Evolutionary conservation across 371 early-diverging fungal genomes (phyloP).

Genomic region (Mortierella sp.): DNA sequence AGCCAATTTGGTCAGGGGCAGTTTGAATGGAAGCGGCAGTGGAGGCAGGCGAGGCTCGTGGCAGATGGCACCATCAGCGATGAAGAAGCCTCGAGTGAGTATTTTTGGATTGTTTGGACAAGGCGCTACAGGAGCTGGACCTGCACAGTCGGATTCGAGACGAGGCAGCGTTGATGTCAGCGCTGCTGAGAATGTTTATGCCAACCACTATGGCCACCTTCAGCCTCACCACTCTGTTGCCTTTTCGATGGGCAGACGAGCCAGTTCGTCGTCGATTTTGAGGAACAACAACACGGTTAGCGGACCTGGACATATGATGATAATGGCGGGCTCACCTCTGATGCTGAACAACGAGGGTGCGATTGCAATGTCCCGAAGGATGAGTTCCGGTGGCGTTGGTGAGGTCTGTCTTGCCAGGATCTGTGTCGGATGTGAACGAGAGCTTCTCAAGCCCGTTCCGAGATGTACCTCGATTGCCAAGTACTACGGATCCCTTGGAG

Average conservation of each 20-base stretch:
- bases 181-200: conserved; percentile 18
- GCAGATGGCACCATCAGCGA: conserved; percentile 33
- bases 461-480: conserved; percentile 48
- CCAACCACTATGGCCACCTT: conserved; percentile 28
- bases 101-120: conserved; percentile 46
- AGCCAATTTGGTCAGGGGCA: conserved; percentile 27
- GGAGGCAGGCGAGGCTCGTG: conserved; percentile 45
- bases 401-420: conserved; percentile 52
- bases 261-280: conserved; percentile 47
- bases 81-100: conserved; percentile 43
- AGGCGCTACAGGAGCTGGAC: conserved; percentile 20
- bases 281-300: conserved; percentile 18
- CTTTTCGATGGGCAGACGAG: conserved; percentile 34
- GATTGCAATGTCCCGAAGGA: conserved; percentile 50
- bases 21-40: conserved; percentile 23
- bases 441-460: conserved; percentile 44
- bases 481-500: conserved; percentile 35
- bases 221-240: conserved; percentile 22
- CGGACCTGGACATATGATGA: conserved; percentile 24
- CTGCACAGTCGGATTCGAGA: conserved; percentile 27
- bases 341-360: conserved; percentile 14
- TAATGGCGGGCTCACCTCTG: conserved; percentile 9
- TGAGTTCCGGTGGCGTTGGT: conserved; percentile 56
- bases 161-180: conserved; percentile 42
- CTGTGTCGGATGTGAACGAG: conserved; percentile 57